Evolutionary conservation across 1,284 basidiomycete species (phyloP), one percentile per base, ranked within the genome.

Genomic region (Leccinum angustisporum): DNA sequence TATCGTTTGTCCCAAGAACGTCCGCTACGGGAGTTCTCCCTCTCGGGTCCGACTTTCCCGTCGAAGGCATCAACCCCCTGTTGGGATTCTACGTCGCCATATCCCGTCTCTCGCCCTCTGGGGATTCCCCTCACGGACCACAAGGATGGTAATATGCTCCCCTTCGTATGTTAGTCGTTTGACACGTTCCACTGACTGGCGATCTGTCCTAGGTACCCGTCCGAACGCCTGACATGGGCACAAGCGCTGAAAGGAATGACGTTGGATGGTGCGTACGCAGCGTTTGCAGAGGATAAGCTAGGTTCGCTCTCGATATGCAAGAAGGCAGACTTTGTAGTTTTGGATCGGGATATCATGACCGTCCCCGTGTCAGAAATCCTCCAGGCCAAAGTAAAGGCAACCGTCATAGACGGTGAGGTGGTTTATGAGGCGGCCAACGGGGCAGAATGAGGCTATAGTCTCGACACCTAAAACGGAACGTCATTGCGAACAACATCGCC

Each of bases 41-140:
- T 0, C 80, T 97, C 0, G 95, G 95, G 10, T 94, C 92, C 2
- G 95, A 97, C 75, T 97, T 97, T 75, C 95, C 95, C 1, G 88
- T 98, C 2, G 94, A 96, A 75, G 81, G 83, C 16, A 88, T 92
- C 58, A 90, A 92, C 67, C 92, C 92, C 1, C 76, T 93, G 11
- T 75, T 88, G 2, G 93, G 93, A 1, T 95, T 97, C 76, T 95
- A 95, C 70, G 92, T 95, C 2, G 92, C 94, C 0, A 84, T 95
- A 3, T 83, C 92, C 0, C 83, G 95, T 13, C 79, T 93, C 2
- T 83, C 85, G 31, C 77, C 81, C 1, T 76, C 84, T 3, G 94
- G 94, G 1, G 77, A 81, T 9, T 94, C 91, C 11, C 95, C 95
- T 0, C 92, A 95, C 65, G 95, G 95, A 1, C 59, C 78, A 0